A percentile compares a stretch with the other conserved stretches of the same genome.
Conservation (phyloP, 1,284 basidiomycete genomes). For the Hymenochaete sp. region DNA sequence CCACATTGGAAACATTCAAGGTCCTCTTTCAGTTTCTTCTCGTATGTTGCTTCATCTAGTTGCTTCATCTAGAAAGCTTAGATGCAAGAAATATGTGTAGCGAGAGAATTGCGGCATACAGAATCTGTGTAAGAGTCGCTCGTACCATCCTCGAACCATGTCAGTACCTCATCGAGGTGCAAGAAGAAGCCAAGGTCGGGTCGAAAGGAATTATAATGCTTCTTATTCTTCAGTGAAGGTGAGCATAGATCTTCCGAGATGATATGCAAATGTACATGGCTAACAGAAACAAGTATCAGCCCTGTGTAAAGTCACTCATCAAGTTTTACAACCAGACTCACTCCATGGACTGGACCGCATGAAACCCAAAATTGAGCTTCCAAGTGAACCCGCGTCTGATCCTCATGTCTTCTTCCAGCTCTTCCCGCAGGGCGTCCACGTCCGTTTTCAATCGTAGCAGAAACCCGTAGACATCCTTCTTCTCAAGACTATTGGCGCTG, state of each 20-base stretch:
- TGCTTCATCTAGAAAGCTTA: slow-evolving; percentile 39
- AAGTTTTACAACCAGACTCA: slow-evolving; percentile 30
- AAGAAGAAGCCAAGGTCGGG: slow-evolving; percentile 85
- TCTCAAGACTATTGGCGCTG: slow-evolving; percentile 32
- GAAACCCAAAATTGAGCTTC: slow-evolving; percentile 80
- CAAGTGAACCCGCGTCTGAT: slow-evolving; percentile 72
- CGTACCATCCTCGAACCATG: slow-evolving; percentile 53
- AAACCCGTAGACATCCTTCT: slow-evolving; percentile 43
- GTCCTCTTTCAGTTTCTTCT: slow-evolving; percentile 56
- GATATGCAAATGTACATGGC: slow-evolving; percentile 83
- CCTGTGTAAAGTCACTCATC: background rate
- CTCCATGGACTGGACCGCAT: slow-evolving; percentile 75
- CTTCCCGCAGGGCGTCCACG: slow-evolving; percentile 43
- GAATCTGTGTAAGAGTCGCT: slow-evolving; percentile 43
- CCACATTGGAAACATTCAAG: slow-evolving; percentile 67
- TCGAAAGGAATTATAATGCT: slow-evolving; percentile 92
- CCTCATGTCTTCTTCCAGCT: slow-evolving; percentile 78
- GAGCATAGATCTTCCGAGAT: slow-evolving; percentile 78
- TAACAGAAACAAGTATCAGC: slow-evolving; percentile 25
- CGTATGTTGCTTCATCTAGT: slow-evolving; percentile 46
- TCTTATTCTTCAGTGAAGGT: slow-evolving; percentile 76
- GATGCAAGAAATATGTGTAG: background rate
- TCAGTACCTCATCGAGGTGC: slow-evolving; percentile 63
- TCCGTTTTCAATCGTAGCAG: slow-evolving; percentile 50
- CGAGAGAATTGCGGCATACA: slow-evolving; percentile 30